Evolutionary conservation across 148 eudicot species (phyloP).

Genomic region (Hydrangea macrophylla): DNA sequence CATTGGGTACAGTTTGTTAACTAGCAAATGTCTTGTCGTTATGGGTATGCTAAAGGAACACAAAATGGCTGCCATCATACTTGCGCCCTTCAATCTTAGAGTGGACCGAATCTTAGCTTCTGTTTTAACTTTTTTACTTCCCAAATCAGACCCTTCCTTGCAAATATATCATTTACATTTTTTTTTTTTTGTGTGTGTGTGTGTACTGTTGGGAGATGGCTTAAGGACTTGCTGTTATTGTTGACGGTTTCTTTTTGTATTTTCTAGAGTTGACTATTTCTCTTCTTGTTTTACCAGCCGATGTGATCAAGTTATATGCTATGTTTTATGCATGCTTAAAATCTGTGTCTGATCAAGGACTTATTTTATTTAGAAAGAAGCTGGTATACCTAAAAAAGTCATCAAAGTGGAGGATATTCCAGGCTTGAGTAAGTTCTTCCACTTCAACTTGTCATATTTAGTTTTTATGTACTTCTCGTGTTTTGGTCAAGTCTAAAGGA

Average conservation of each 20-base stretch:
- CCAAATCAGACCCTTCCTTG: too few species aligned
- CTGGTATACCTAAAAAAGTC: conserved; percentile 64
- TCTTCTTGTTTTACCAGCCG: not conserved
- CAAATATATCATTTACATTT: not conserved
- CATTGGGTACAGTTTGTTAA: too few species aligned
- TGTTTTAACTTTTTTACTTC: too few species aligned
- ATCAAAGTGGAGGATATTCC: conserved; percentile 86
- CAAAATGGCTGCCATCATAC: too few species aligned
- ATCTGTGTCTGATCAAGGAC: not conserved
- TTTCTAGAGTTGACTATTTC: not conserved
- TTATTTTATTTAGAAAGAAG: conserved; percentile 65
- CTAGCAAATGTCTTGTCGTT: too few species aligned
- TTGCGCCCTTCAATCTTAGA: too few species aligned
- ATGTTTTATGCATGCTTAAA: not conserved
- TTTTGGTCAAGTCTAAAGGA: too few species aligned
- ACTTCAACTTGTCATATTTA: conserved; percentile 1
- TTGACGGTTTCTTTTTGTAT: not conserved
- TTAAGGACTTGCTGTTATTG: not conserved
- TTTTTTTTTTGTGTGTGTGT: too few species aligned
- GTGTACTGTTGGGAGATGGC: not conserved
- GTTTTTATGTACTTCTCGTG: not conserved
- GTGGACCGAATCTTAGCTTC: too few species aligned
- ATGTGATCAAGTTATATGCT: not conserved
- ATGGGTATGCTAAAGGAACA: too few species aligned
- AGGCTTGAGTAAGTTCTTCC: conserved; percentile 71